Conservation (phyloP, 225 moss, liverwort and hornwort species). For the Pleurozium schreberi region DNA sequence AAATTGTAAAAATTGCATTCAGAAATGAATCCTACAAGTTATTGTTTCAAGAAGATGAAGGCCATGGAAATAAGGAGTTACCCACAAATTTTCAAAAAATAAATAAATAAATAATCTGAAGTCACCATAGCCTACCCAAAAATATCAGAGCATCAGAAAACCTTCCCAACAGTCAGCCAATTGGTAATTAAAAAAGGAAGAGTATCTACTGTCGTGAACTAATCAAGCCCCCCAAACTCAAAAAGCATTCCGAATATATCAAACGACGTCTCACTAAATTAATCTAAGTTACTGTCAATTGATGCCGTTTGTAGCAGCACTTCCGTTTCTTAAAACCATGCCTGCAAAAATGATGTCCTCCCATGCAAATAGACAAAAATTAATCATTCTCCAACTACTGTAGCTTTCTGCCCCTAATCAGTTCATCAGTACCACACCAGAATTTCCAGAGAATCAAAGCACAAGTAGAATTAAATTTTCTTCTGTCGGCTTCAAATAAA, state of each 20-base stretch:
- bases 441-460: background rate
- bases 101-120: background rate
- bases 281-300: no score
- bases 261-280: background rate
- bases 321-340: background rate
- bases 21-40: background rate
- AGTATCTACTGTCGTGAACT: background rate
- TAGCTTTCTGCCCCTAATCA: background rate
- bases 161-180: background rate
- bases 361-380: background rate
- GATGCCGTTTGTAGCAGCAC: background rate
- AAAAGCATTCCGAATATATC: background rate
- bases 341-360: background rate
- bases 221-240: background rate
- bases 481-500: background rate
- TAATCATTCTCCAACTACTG: background rate
- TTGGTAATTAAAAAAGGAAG: background rate
- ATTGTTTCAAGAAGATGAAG: background rate
- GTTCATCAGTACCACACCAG: background rate
- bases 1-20: background rate
- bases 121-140: background rate
- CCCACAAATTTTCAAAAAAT: background rate
- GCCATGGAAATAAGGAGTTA: background rate
- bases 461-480: background rate
- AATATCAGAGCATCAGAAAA: background rate